Base-by-base conservation (phyloP, 805 yeast species). In the Myxozyma mucilagina region DNA sequence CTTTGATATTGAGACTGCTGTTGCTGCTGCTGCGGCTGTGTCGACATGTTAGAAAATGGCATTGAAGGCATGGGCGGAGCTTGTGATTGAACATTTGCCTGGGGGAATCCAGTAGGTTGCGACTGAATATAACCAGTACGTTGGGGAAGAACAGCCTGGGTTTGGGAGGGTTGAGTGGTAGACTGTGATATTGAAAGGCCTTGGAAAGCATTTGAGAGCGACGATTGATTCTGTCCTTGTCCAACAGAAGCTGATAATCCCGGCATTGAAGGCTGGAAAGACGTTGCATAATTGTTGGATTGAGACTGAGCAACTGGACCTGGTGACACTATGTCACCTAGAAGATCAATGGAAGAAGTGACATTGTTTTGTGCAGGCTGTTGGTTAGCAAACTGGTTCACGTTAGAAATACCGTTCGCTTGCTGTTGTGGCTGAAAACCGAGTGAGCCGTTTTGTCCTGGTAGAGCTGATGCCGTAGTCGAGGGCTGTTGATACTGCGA, bases 401-500 rank as follows among this genome's bases (percentile, higher is more conserved):
- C 9, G 18, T 41, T 10, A 56, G 66, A 32, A 45, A 61, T 45
- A 42, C 48, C 60, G 42, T 61, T 67, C 47, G 42, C 62, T 41
- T 50, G 62, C 61, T 66, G 70, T 13, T 29, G 48, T 32, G 3
- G 50, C 39, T 44, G 57, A 6, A 52, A 8, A 8, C 42, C 42
- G 6, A 18, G 14, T 24, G 11, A 45, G 13, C 49, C 57, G 6
- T 47, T 48, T 20, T 24, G 44, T 44, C 49, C 49, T 13, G 48
- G 55, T 34, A 53, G 32, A 47, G 49, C 32, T 38, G 41, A 4
- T 18, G 50, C 35, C 6, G 36, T 13, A 31, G 53, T 44, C 35
- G 53, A 42, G 3, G 45, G 45, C 20, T 41, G 50, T 43, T 61
- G 71, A 20, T 24, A 24, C 4, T 24, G 29, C 2, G 29, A 24